These are phyloP conservation scores for Pythium sp. DNA, from an alignment of 352 stramenopile species.

Conservation along the genomic window DNA sequence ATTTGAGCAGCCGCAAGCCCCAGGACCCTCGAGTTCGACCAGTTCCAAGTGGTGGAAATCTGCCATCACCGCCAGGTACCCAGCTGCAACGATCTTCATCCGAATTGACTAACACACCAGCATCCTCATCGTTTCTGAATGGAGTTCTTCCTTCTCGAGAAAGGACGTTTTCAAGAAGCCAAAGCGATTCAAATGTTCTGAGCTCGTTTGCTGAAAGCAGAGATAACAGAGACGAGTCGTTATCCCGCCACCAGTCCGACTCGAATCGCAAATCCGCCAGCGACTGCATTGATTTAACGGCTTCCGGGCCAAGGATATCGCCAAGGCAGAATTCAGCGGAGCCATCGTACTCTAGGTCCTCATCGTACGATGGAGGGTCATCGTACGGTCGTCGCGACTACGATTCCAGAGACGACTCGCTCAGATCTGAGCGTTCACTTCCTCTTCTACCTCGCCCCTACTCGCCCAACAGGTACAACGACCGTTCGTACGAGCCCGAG, in stretches of 20 bases:
- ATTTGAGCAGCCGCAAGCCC: conserved; percentile 13
- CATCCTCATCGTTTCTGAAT: not conserved
- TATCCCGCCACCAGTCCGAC: conserved; percentile 6
- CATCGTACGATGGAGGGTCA: conserved; percentile 7
- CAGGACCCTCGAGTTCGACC: conserved; percentile 12
- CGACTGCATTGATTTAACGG: conserved; percentile 5
- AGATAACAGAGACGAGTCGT: conserved; percentile 15
- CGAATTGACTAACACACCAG: not conserved
- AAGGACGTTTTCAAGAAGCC: conserved; percentile 15
- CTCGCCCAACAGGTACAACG: conserved; percentile 16
- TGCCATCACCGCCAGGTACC: not conserved
- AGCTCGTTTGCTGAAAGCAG: conserved; percentile 12
- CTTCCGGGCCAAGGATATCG: conserved; percentile 12
- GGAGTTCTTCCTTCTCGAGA: not conserved
- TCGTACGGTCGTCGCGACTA: conserved; percentile 16
- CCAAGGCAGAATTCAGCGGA: conserved; percentile 10
- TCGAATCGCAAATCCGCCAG: not conserved
- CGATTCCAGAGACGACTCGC: conserved; percentile 11
- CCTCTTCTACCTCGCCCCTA: conserved; percentile 13
- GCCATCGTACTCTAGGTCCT: conserved; percentile 9
- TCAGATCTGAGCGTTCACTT: conserved; percentile 18
- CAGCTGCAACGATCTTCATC: conserved; percentile 9
- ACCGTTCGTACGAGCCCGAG: conserved; percentile 19
- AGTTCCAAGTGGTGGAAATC: not conserved
- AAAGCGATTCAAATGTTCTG: conserved; percentile 15